These are phyloP conservation scores for Neofusicoccum kwambonambiense DNA, from an alignment of 2,329 filamentous ascomycete genomes.

Conservation along the genomic window DNA sequence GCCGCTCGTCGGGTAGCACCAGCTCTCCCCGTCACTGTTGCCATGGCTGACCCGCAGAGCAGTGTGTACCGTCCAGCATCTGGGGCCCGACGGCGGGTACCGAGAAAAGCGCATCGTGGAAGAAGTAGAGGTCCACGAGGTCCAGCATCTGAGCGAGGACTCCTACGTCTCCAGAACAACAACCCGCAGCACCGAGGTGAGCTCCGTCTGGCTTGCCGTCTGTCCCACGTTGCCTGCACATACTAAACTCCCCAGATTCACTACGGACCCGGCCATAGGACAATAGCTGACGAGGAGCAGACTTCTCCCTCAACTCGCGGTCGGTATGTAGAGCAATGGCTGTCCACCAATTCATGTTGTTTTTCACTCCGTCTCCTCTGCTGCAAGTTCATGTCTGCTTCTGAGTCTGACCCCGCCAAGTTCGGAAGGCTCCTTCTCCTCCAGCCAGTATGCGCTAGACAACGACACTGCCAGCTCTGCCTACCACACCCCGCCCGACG, in stretches of 20 bases:
- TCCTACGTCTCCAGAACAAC: conserved; percentile 29
- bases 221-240: not conserved
- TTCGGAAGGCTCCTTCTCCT: not conserved
- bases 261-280: not conserved
- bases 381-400: not conserved
- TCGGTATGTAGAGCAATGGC: conserved; percentile 2
- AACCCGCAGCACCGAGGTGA: conserved; percentile 26
- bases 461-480: not conserved
- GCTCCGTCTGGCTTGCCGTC: not conserved
- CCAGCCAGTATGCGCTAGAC: not conserved
- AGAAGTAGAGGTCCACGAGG: conserved; percentile 21
- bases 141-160: conserved; percentile 27
- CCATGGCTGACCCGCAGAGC: not conserved
- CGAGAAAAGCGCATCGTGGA: conserved; percentile 18
- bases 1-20: not conserved
- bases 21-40: not conserved
- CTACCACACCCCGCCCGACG: not conserved
- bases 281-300: conserved; percentile 5
- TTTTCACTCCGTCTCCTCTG: not conserved
- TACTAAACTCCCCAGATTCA: not conserved
- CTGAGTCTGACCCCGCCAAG: not conserved
- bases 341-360: not conserved
- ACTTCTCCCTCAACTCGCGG: conserved; percentile 6
- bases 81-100: not conserved
- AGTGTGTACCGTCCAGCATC: conserved; percentile 8